Percentiles rank a stretch among this genome's conserved stretches.
phyloP scores from a whole-genome alignment of 495 filamentous ascomycete species.

The Neurospora tetrasperma region DNA sequence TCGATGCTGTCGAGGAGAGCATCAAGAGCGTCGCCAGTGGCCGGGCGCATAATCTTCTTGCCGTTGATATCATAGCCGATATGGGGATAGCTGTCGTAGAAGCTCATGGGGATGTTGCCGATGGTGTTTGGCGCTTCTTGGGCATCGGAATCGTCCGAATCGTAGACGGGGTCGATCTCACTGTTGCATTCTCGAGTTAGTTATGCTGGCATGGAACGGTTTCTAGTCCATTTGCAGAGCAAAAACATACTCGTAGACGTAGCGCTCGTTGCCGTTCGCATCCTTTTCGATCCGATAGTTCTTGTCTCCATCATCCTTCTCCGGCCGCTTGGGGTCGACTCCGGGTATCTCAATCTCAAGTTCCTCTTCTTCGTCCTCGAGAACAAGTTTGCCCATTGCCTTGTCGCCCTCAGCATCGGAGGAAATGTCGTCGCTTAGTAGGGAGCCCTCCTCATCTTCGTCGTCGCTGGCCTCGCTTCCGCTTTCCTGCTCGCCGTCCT shows the following conservation, averaged over 20 bases:
- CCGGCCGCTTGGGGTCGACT: slow-evolving; percentile 22
- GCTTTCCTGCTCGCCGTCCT: slow-evolving; percentile 6
- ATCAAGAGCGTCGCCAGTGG: slow-evolving; percentile 88
- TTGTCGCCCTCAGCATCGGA: slow-evolving; percentile 41
- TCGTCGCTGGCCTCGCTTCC: slow-evolving; percentile 17
- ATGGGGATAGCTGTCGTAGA: slow-evolving; percentile 87
- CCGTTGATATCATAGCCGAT: slow-evolving; percentile 99
- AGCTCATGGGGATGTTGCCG: slow-evolving; percentile 83
- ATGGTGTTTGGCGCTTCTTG: slow-evolving; percentile 78
- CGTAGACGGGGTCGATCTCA: slow-evolving; percentile 91
- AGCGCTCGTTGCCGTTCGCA: slow-evolving; percentile 42
- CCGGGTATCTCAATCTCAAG: slow-evolving; percentile 23
- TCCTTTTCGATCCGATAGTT: slow-evolving; percentile 50
- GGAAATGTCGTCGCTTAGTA: slow-evolving; percentile 49
- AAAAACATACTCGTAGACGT: slow-evolving; percentile 44
- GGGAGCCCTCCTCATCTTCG: slow-evolving; percentile 42
- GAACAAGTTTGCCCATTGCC: slow-evolving; percentile 21
- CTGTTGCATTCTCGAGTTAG: slow-evolving; percentile 34
- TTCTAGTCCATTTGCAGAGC: background rate
- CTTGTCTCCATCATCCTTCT: slow-evolving; percentile 30
- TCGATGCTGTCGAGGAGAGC: slow-evolving; percentile 92
- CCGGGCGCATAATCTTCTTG: slow-evolving; percentile 92
- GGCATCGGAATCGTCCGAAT: slow-evolving; percentile 85
- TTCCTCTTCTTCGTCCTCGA: slow-evolving; percentile 7
- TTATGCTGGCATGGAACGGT: background rate